Percentiles rank a stretch among this genome's conserved stretches.
Evolutionary conservation across 768 basidiomycete genomes (phyloP).

Genomic region (Psilocybe cubensis): DNA sequence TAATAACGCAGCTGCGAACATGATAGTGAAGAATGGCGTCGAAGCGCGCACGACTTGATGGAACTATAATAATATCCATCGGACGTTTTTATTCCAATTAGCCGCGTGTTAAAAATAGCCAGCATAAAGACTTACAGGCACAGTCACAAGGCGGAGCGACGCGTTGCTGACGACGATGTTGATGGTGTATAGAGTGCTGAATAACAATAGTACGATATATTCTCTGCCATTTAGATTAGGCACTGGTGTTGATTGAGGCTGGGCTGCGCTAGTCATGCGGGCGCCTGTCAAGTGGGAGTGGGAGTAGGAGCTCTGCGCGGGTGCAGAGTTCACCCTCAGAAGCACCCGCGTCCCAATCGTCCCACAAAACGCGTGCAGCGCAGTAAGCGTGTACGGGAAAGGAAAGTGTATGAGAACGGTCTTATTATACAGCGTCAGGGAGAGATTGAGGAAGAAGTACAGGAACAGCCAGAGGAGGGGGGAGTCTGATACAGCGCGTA

Average conservation of each 20-base stretch:
- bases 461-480: conserved; percentile 64
- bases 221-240: conserved; percentile 51
- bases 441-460: conserved; percentile 92
- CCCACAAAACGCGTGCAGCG: conserved; percentile 87
- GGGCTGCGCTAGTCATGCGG: conserved; percentile 9
- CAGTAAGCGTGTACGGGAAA: conserved; percentile 95
- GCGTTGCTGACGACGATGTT: conserved; percentile 96
- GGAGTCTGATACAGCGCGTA: conserved; percentile 18
- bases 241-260: conserved; percentile 1
- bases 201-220: conserved; percentile 69
- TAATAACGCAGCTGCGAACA: conserved; percentile 74
- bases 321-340: conserved; percentile 35
- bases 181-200: conserved; percentile 89
- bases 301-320: no score
- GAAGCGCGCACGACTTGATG: conserved; percentile 96
- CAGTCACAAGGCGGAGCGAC: conserved; percentile 84
- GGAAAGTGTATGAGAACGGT: conserved; percentile 89
- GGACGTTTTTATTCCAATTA: neutral
- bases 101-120: neutral
- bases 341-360: conserved; percentile 78
- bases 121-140: conserved; percentile 57
- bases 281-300: neutral
- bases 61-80: conserved; percentile 60
- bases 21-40: conserved; percentile 90
- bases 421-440: conserved; percentile 96